Conservation (phyloP, 768 basidiomycete genomes). For the Suillus paluster region DNA sequence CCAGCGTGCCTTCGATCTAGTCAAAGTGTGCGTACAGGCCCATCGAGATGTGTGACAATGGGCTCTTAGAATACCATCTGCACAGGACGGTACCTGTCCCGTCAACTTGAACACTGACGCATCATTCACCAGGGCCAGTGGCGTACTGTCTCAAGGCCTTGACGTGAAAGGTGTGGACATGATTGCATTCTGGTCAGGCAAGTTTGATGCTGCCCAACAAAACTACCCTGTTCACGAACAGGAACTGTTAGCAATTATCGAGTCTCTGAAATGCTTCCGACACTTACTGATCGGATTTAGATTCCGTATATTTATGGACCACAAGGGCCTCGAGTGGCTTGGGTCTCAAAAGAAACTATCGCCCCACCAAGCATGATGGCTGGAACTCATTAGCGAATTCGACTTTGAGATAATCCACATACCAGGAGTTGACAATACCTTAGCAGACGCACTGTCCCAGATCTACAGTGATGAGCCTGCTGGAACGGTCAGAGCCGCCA, state of each 20-base stretch:
- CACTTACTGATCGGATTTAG: slow-evolving; percentile 24
- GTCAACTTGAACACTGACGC: too few relatives aligned
- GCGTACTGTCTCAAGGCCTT: slow-evolving; percentile 4
- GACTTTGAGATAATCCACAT: slow-evolving; percentile 31
- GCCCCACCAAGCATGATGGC: slow-evolving; percentile 26
- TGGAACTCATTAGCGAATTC: slow-evolving; percentile 33
- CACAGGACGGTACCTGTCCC: too few relatives aligned
- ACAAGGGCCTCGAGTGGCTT: slow-evolving; percentile 34
- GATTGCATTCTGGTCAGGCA: slow-evolving; percentile 28
- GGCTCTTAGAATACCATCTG: too few relatives aligned
- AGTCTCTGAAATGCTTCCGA: slow-evolving; percentile 33
- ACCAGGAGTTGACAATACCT: slow-evolving; percentile 16
- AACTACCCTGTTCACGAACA: slow-evolving; percentile 32
- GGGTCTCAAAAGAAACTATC: slow-evolving; percentile 20
- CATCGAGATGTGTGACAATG: too few relatives aligned
- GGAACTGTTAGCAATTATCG: slow-evolving; percentile 26
- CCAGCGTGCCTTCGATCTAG: too few relatives aligned
- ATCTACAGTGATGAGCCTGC: slow-evolving; percentile 27
- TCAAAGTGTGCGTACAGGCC: too few relatives aligned
- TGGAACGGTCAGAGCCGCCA: slow-evolving; percentile 10
- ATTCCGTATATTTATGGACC: slow-evolving; percentile 31
- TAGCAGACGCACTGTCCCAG: slow-evolving; percentile 31
- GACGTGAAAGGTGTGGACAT: too few relatives aligned
- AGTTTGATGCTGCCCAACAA: slow-evolving; percentile 32
- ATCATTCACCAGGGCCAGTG: too few relatives aligned